Conservation (phyloP, 768 basidiomycete species). For the Auricularia sp. region DNA sequence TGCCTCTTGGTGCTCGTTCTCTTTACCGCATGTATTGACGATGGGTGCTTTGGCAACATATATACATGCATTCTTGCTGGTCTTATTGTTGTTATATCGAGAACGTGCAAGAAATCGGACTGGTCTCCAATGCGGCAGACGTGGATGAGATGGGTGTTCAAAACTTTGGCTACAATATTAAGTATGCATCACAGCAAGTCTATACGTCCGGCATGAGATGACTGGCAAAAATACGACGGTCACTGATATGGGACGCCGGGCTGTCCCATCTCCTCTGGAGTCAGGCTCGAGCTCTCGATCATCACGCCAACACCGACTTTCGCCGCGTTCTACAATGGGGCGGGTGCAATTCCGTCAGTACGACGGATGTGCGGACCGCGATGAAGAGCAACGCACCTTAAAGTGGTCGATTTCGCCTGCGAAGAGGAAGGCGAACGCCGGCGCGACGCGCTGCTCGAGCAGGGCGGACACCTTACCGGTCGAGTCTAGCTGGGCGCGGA, state of each 20-base stretch:
- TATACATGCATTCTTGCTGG: neutral
- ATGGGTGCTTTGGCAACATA: neutral
- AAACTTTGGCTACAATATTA: neutral
- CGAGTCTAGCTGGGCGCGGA: slow-evolving; percentile 90
- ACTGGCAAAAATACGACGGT: neutral
- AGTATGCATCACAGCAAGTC: neutral
- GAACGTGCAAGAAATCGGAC: neutral
- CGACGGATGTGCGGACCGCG: neutral
- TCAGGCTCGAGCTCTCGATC: slow-evolving; percentile 80
- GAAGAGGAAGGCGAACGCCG: slow-evolving; percentile 88
- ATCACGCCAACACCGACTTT: slow-evolving; percentile 96
- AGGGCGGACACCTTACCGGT: slow-evolving; percentile 91
- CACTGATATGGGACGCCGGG: neutral
- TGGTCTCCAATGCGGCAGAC: too few species aligned
- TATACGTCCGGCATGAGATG: neutral
- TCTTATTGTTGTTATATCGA: too few species aligned
- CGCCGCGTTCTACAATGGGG: slow-evolving; percentile 58
- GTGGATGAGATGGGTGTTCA: neutral
- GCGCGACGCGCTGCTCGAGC: slow-evolving; percentile 92
- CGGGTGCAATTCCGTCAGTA: slow-evolving; percentile 1
- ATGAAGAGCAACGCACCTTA: slow-evolving; percentile 48
- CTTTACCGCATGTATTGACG: neutral
- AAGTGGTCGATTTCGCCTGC: slow-evolving; percentile 98
- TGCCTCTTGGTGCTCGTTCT: neutral
- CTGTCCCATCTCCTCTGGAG: slow-evolving; percentile 70